Conservation (phyloP, 305 asterid genomes). For the Fraxinus angustifolia region DNA sequence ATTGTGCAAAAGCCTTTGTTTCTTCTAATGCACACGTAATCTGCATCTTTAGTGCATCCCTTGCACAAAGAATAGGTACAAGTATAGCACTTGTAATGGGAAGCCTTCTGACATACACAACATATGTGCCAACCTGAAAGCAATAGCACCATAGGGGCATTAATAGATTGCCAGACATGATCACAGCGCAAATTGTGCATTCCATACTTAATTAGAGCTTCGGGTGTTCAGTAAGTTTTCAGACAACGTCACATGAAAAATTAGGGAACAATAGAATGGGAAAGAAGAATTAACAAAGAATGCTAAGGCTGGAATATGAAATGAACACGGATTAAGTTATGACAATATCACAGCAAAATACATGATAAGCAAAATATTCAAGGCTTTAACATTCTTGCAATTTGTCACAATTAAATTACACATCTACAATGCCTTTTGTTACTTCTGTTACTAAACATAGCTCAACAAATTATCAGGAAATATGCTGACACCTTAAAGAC, state of each 20-base stretch:
- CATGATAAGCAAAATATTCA: background rate
- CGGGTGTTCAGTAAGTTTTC: background rate
- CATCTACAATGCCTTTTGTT: conserved; percentile 6
- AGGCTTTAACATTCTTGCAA: background rate
- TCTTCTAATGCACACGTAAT: conserved; percentile 63
- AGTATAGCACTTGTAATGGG: conserved; percentile 83
- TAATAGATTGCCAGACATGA: conserved; percentile 10
- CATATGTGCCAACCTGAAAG: conserved; percentile 99
- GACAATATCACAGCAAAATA: background rate
- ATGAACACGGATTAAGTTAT: background rate
- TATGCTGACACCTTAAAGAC: background rate
- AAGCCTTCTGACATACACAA: conserved; percentile 69
- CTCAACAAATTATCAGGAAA: background rate
- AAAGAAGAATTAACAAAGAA: background rate
- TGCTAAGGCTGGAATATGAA: background rate
- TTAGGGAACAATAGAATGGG: background rate
- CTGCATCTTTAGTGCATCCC: conserved; percentile 63
- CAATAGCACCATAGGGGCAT: conserved; percentile 21
- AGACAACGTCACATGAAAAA: background rate
- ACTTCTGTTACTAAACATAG: background rate
- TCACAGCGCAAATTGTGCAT: background rate
- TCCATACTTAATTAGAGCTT: background rate
- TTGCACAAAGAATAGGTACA: conserved; percentile 94
- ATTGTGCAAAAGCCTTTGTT: conserved; percentile 86
- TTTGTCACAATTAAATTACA: background rate